phyloP scores from a whole-genome alignment of 2,329 filamentous ascomycete genomes.

The Ophiostoma montium region DNA sequence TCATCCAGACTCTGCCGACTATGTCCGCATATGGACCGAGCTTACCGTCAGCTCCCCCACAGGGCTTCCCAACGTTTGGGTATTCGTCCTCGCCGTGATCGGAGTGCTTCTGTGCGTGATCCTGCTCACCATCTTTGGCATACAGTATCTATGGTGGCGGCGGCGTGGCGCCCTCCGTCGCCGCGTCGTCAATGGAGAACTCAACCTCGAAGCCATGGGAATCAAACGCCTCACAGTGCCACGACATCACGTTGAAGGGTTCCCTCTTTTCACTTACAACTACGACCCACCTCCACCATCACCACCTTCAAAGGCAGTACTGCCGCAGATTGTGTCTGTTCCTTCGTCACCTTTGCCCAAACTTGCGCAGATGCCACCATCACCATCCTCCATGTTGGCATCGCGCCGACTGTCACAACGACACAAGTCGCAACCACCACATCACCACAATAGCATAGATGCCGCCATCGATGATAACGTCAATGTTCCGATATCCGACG shows the following conservation, averaged over 20 bases:
- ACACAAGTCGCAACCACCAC: not conserved
- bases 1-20: slow-evolving; percentile 40
- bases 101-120: slow-evolving; percentile 58
- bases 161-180: slow-evolving; percentile 53
- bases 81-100: slow-evolving; percentile 58
- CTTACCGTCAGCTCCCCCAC: slow-evolving; percentile 32
- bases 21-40: slow-evolving; percentile 45
- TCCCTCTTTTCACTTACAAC: slow-evolving; percentile 68
- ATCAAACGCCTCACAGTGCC: slow-evolving; percentile 75
- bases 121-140: slow-evolving; percentile 49
- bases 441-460: slow-evolving; percentile 1
- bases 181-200: slow-evolving; percentile 62
- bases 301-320: slow-evolving; percentile 9
- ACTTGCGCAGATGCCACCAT: slow-evolving; percentile 13
- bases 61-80: slow-evolving; percentile 62
- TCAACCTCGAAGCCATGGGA: slow-evolving; percentile 74
- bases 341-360: not conserved
- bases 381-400: not conserved
- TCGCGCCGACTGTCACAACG: not conserved
- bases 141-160: slow-evolving; percentile 64
- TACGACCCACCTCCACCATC: slow-evolving; percentile 27
- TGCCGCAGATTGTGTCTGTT: not conserved
- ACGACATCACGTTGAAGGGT: slow-evolving; percentile 50
- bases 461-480: not conserved
- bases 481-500: not conserved